These are phyloP conservation scores for Russula compacta DNA, from an alignment of 768 basidiomycete species.

Conservation along the genomic window DNA sequence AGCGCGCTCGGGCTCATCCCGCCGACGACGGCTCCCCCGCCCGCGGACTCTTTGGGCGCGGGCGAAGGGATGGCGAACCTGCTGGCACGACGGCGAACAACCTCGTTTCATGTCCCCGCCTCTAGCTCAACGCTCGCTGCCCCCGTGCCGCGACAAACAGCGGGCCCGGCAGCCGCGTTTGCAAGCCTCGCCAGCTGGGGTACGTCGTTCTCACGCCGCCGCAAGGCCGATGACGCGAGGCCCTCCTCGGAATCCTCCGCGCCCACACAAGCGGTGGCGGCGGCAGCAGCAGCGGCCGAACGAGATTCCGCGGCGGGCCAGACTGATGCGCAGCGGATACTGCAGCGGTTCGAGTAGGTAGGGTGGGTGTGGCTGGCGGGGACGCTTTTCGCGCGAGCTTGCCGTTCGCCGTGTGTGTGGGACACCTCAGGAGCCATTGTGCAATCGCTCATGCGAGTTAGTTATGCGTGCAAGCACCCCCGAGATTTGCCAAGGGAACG, in stretches of 20 bases:
- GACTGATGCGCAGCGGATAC: constrained; percentile 1
- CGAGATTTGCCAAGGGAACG: background rate
- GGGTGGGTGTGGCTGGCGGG: background rate
- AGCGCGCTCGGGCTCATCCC: background rate
- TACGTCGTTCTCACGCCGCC: constrained; percentile 15
- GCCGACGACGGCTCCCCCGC: constrained; percentile 35
- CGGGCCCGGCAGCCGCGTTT: constrained; percentile 15
- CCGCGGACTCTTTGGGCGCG: constrained; percentile 43
- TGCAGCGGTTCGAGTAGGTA: constrained; percentile 4
- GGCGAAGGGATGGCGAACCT: constrained; percentile 48
- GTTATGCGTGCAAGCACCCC: background rate
- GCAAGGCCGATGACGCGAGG: background rate
- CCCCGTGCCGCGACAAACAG: constrained; percentile 24
- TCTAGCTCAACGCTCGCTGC: constrained; percentile 25
- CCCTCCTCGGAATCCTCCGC: background rate
- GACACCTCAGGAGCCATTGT: too few species aligned
- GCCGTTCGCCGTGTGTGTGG: too few species aligned
- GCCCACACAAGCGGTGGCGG: background rate
- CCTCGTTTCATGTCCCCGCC: constrained; percentile 46
- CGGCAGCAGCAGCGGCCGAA: background rate
- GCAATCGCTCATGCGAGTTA: too few species aligned
- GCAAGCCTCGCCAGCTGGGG: constrained; percentile 27
- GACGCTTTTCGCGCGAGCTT: background rate
- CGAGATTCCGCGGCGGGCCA: background rate
- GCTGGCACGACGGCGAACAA: constrained; percentile 41